A percentile compares a stretch with the other conserved stretches of the same genome.
phyloP scores from a whole-genome alignment of 768 basidiomycete species.

The Myochromella boudieri region DNA sequence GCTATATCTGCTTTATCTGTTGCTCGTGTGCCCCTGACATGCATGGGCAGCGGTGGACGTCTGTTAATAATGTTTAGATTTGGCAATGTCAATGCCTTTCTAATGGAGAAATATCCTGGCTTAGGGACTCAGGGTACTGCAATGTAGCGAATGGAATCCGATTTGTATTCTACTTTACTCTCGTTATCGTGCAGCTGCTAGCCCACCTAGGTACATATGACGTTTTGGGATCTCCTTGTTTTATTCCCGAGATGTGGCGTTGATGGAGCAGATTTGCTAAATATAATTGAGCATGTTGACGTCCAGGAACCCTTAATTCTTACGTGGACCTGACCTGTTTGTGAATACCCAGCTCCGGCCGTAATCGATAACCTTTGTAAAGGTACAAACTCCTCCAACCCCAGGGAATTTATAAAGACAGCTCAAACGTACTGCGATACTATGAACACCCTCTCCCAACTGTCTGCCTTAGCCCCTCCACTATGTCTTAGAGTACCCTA shows the following conservation, averaged over 20 bases:
- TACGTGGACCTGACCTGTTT: too few relatives aligned
- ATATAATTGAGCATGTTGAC: neutral
- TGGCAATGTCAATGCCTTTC: too few relatives aligned
- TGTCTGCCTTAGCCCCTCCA: slow-evolving; percentile 8
- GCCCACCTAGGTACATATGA: neutral
- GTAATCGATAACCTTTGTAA: slow-evolving; percentile 17
- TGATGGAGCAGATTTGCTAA: neutral
- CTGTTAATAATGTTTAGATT: too few relatives aligned
- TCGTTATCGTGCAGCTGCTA: neutral
- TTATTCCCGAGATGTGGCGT: neutral
- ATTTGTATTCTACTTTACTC: neutral
- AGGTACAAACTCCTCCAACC: neutral
- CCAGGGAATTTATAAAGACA: slow-evolving; percentile 6
- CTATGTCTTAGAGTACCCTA: slow-evolving; percentile 1
- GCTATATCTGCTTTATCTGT: too few relatives aligned
- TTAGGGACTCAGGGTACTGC: neutral
- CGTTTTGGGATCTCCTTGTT: neutral
- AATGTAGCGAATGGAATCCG: neutral
- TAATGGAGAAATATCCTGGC: neutral
- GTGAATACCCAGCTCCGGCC: slow-evolving; percentile 24
- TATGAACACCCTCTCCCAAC: neutral
- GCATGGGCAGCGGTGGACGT: too few relatives aligned
- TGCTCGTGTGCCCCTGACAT: too few relatives aligned
- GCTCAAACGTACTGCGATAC: slow-evolving; percentile 5
- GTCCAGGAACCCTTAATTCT: neutral